Evolutionary conservation across 805 yeast species (phyloP).

Genomic region (Blastobotrys americana): DNA sequence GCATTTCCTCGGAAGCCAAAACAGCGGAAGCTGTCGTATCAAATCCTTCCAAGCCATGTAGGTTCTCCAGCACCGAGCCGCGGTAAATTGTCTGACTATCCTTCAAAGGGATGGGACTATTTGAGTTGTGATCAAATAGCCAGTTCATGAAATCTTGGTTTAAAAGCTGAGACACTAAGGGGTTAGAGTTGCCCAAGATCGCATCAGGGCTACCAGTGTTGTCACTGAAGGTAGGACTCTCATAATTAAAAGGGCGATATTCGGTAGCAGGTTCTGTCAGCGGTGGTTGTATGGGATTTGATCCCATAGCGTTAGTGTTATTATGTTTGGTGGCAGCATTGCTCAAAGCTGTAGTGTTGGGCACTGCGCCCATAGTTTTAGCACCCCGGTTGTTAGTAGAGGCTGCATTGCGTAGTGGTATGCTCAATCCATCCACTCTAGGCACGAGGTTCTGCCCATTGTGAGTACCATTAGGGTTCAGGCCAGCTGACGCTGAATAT

Average conservation of each 20-base stretch:
- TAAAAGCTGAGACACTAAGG: slow-evolving; percentile 16
- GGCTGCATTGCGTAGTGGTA: too few relatives aligned
- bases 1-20: background rate
- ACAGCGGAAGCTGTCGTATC: background rate
- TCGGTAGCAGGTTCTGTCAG: background rate
- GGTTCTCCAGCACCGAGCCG: too few relatives aligned
- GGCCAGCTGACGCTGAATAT: background rate
- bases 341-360: background rate
- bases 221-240: slow-evolving; percentile 14
- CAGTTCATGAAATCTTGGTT: slow-evolving; percentile 22
- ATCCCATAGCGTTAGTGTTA: background rate
- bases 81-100: background rate
- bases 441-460: background rate
- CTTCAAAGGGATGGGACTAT: background rate
- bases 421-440: too few relatives aligned
- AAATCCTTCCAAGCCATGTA: too few relatives aligned
- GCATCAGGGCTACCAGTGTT: slow-evolving; percentile 16
- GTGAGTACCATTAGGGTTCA: background rate
- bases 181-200: slow-evolving; percentile 18
- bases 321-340: background rate
- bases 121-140: slow-evolving; percentile 11
- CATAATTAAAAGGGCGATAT: slow-evolving; percentile 7
- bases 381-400: background rate
- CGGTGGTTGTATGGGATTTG: background rate
- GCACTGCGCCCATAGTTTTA: background rate